Evolutionary conservation across 176 grass and related monocot species (phyloP), one percentile per base, ranked within the genome.

Genomic region (Paspalum vaginatum): DNA sequence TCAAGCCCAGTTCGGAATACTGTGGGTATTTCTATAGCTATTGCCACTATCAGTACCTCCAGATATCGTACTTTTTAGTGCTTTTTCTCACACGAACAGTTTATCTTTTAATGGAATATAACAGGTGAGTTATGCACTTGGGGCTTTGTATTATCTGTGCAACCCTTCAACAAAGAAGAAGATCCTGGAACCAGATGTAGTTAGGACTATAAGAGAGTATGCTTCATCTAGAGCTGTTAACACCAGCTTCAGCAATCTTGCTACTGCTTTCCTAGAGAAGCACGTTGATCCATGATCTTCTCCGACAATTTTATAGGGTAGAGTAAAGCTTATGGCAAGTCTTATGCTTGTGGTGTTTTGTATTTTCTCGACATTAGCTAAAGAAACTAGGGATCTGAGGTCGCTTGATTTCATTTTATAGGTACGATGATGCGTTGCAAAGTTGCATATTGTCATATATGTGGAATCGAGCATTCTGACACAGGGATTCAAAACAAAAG

Each of bases 71-170:
- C 7, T 51, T 82, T 12, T 73, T 26, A 42, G 14, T n/a, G 42
- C 1, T 18, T 15, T 66, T 62, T 66, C 65, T 48, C 74, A 73
- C 47, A 6, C 2, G 20, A 44, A 24, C 32, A 62, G 55, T 52
- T 75, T 70, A 43, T 38, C 12, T 60, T n/a, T n/a, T n/a, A n/a
- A n/a, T n/a, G n/a, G 20, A 60, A 39, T 25, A 43, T 72, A 26
- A 68, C 79, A 97, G 94, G 94, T 97, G 60, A 88, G 56, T 56
- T 97, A 92, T 65, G 94, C 94, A 52, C 91, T 93, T 84, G 93
- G 93, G 38, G 83, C 86, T 84, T 66, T 97, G 63, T 97, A 93
- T 90, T 93, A 91, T 63, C 75, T 91, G 18, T 91, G 85, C 78
- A 88, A 81, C 85, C 25, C 85, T 16, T 88, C 44, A 1, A 87